Evolutionary conservation across 768 basidiomycete species (phyloP).

Genomic region (Fomitopsis serialis): DNA sequence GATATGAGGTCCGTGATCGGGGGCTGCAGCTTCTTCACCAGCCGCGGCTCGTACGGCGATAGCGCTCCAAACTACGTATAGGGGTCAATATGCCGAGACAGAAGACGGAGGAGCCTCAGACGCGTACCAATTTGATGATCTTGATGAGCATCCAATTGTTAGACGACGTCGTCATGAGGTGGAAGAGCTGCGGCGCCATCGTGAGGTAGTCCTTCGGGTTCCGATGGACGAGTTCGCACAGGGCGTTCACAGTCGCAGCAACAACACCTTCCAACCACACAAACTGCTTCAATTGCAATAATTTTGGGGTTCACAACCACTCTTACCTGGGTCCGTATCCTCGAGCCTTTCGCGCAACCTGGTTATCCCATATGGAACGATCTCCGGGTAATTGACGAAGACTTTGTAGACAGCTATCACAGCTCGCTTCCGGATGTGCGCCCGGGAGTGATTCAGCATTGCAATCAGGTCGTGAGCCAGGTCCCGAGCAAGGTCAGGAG

Average conservation of each 20-base stretch:
- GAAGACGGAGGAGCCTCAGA: background rate
- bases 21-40: slow-evolving; percentile 90
- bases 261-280: slow-evolving; percentile 61
- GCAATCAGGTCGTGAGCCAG: slow-evolving; percentile 78
- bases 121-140: slow-evolving; percentile 84
- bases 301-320: background rate
- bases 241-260: slow-evolving; percentile 88
- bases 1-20: slow-evolving; percentile 95
- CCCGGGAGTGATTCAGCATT: slow-evolving; percentile 85
- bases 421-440: slow-evolving; percentile 87
- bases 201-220: slow-evolving; percentile 78
- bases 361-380: slow-evolving; percentile 54
- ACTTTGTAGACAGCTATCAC: slow-evolving; percentile 80
- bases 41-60: slow-evolving; percentile 85
- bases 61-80: slow-evolving; percentile 84
- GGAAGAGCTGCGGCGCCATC: slow-evolving; percentile 90
- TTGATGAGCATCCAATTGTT: slow-evolving; percentile 99
- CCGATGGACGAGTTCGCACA: slow-evolving; percentile 85
- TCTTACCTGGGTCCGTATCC: slow-evolving; percentile 64
- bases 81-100: slow-evolving; percentile 3
- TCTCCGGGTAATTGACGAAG: slow-evolving; percentile 78
- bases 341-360: slow-evolving; percentile 78
- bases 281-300: background rate
- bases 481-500: slow-evolving; percentile 87
- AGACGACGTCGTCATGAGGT: slow-evolving; percentile 84